Percentiles rank a stretch among this genome's conserved stretches.
Conservation (phyloP, 2,329 filamentous ascomycete genomes). For the Trichoderma endophyticum region DNA sequence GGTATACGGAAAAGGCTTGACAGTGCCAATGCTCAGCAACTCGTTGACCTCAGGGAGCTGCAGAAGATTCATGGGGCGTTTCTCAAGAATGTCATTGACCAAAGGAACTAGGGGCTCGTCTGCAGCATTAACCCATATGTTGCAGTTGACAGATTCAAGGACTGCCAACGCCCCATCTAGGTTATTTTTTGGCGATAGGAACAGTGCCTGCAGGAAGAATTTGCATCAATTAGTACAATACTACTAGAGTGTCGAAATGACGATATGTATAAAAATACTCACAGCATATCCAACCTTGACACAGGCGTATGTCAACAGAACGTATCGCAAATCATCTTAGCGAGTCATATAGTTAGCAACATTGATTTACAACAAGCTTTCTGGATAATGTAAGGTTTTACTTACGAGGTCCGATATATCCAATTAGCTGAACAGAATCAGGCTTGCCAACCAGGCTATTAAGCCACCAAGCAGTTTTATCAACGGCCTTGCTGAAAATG, state of each 20-base stretch:
- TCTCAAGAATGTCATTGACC: neutral
- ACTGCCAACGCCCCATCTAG: conserved; percentile 32
- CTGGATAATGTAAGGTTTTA: neutral
- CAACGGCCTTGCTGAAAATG: neutral
- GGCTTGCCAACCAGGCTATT: neutral
- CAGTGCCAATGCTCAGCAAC: neutral
- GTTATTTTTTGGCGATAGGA: conserved; percentile 32
- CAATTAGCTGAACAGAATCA: neutral
- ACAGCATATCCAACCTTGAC: neutral
- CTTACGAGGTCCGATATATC: neutral
- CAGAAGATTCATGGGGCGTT: neutral
- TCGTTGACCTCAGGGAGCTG: neutral
- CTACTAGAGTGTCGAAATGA: fast-evolving
- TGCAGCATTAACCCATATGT: conserved; percentile 29
- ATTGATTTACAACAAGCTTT: neutral
- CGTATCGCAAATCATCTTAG: neutral
- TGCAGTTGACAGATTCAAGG: conserved; percentile 32
- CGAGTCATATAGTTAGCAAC: neutral
- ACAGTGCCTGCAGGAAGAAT: neutral
- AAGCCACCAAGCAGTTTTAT: neutral
- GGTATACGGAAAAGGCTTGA: conserved; percentile 28
- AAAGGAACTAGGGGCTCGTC: conserved; percentile 16
- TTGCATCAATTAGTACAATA: neutral
- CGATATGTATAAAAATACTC: neutral
- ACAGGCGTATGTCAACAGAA: neutral